Percentiles rank a stretch among this genome's conserved stretches.
Conservation (phyloP, 352 stramenopile genomes). For the Phytophthora boehmeriae region DNA sequence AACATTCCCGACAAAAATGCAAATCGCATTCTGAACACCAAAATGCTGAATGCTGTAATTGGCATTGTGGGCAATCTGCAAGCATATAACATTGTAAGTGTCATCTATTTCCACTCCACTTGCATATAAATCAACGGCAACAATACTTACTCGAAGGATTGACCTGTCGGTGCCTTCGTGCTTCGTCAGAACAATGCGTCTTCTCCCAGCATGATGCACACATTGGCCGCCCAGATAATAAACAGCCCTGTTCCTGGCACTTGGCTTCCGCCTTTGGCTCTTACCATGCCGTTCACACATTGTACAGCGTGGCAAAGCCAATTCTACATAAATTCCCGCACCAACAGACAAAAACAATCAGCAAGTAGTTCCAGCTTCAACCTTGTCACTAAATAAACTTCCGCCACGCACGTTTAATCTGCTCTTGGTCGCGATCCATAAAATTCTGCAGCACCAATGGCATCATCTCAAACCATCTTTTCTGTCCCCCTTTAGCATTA, state of each 20-base stretch:
- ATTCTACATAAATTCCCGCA: constrained; percentile 17
- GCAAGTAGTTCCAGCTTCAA: background rate
- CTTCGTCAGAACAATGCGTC: constrained; percentile 20
- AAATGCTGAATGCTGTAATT: constrained; percentile 42
- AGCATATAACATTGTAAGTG: constrained; percentile 4
- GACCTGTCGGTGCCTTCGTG: constrained; percentile 25
- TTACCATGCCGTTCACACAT: constrained; percentile 17
- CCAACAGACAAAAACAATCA: background rate
- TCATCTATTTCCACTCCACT: background rate
- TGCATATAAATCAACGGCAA: background rate
- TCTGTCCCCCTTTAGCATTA: constrained; percentile 6
- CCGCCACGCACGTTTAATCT: constrained; percentile 33
- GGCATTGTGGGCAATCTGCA: constrained; percentile 70
- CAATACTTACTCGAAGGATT: constrained; percentile 37
- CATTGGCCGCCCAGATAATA: constrained; percentile 6
- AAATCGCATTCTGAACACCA: constrained; percentile 71
- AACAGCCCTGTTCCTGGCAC: constrained; percentile 30
- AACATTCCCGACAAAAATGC: constrained; percentile 68
- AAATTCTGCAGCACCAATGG: constrained; percentile 37
- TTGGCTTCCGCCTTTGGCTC: constrained; percentile 20
- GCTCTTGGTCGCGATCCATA: constrained; percentile 25
- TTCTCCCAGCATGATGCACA: constrained; percentile 33
- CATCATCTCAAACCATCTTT: constrained; percentile 44
- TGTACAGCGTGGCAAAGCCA: constrained; percentile 30
- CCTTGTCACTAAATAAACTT: background rate